A percentile compares a stretch with the other conserved stretches of the same genome.
phyloP scores from a whole-genome alignment of 2,329 filamentous ascomycete species.

The Albophoma yamanashiensis region DNA sequence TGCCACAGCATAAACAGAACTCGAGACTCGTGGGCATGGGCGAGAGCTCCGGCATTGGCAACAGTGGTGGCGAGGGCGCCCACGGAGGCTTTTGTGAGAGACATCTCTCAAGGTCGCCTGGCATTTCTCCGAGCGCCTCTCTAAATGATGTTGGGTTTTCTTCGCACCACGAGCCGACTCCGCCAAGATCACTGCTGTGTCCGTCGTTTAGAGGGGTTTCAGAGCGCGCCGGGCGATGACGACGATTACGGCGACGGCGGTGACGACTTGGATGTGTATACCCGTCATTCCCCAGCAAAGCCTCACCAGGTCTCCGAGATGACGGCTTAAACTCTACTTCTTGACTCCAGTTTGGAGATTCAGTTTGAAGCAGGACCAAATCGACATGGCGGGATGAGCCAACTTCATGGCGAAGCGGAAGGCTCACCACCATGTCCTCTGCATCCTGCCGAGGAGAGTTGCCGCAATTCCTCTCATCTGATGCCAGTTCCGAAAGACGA shows the following conservation, averaged over 20 bases:
- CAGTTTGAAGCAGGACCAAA: background rate
- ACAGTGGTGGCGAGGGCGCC: background rate
- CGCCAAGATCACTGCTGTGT: background rate
- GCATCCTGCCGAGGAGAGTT: background rate
- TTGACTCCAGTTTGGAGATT: background rate
- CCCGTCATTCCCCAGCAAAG: background rate
- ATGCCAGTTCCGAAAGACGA: background rate
- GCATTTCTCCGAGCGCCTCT: background rate
- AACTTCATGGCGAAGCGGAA: background rate
- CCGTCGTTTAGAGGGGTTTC: background rate
- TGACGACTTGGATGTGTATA: background rate
- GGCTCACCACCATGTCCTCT: background rate
- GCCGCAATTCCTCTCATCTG: background rate
- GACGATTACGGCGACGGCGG: background rate
- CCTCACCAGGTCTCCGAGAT: background rate
- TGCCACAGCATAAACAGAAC: background rate
- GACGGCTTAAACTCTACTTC: background rate
- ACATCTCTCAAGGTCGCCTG: background rate
- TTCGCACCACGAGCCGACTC: background rate
- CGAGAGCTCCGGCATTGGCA: background rate
- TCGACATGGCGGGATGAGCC: background rate
- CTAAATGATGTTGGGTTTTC: background rate
- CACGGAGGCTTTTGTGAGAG: background rate
- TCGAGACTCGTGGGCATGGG: background rate
- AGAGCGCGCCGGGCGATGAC: background rate